Percentiles rank a stretch among this genome's conserved stretches.
phyloP scores from a whole-genome alignment of 2,329 filamentous ascomycete species.

The Cladosporium sp. region DNA sequence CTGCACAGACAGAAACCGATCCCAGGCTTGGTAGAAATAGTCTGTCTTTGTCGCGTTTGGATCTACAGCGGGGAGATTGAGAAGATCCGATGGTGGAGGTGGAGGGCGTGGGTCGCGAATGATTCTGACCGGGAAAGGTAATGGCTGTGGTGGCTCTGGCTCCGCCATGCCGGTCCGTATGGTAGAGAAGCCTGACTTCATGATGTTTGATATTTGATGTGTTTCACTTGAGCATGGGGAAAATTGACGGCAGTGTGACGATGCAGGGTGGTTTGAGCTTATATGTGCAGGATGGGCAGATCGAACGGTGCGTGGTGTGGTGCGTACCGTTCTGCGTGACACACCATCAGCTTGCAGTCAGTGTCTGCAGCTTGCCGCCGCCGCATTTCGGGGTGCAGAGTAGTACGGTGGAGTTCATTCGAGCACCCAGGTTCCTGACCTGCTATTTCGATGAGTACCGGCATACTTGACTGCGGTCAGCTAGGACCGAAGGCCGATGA shows the following conservation, averaged over 20 bases:
- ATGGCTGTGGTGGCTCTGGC: constrained; percentile 4
- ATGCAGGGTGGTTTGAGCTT: not conserved
- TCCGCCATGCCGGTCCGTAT: constrained; percentile 1
- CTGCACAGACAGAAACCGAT: constrained; percentile 27
- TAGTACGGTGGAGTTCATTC: too few species aligned
- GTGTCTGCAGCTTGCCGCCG: too few species aligned
- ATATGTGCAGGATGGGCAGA: not conserved
- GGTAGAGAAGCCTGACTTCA: constrained; percentile 10
- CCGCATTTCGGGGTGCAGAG: too few species aligned
- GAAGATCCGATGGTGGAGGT: not conserved
- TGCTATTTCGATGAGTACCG: too few species aligned
- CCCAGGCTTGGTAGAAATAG: constrained; percentile 26
- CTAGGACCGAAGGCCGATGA: too few species aligned
- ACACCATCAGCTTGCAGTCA: too few species aligned
- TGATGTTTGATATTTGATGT: not conserved
- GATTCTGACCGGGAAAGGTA: constrained; percentile 7
- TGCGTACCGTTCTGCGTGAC: too few species aligned
- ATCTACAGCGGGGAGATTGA: constrained; percentile 1
- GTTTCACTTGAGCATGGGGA: too few species aligned
- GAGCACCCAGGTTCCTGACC: too few species aligned
- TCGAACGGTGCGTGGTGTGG: not conserved
- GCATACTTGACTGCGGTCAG: too few species aligned
- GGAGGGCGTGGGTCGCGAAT: constrained; percentile 3
- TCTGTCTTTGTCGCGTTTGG: constrained; percentile 5
- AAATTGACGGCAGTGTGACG: too few species aligned